Evolutionary conservation across 1,139 yeast genomes (phyloP).

Genomic region (Geotrichum reessii): DNA sequence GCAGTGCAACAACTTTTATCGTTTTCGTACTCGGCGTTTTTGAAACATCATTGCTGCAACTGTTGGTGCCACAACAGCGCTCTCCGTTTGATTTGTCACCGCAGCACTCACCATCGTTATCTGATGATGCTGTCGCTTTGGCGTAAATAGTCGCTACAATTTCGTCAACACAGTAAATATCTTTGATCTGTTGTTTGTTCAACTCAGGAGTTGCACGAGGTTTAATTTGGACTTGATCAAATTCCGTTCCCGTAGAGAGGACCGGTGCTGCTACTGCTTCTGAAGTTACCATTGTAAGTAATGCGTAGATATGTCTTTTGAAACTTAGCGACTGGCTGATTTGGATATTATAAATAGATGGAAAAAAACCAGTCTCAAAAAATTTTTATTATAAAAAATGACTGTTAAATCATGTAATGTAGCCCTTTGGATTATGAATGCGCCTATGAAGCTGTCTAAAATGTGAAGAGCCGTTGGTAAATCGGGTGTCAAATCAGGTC

Average conservation of each 20-base stretch:
- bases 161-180: conserved; percentile 33
- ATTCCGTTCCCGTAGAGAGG: conserved; percentile 41
- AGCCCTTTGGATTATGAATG: neutral
- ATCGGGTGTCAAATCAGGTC: neutral
- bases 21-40: conserved; percentile 19
- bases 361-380: too few species aligned
- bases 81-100: conserved; percentile 35
- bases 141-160: conserved; percentile 25
- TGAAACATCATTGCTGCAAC: neutral
- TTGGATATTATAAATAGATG: neutral
- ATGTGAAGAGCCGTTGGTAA: conserved; percentile 3
- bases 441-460: neutral
- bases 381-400: too few species aligned
- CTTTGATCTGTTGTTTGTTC: conserved; percentile 37
- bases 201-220: conserved; percentile 31
- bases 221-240: conserved; percentile 44
- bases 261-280: conserved; percentile 4
- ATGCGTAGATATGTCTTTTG: neutral
- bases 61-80: conserved; percentile 28
- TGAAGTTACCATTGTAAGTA: neutral
- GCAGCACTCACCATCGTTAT: conserved; percentile 51
- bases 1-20: conserved; percentile 60
- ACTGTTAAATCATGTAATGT: neutral
- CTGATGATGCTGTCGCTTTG: conserved; percentile 29
- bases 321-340: neutral